These are phyloP conservation scores for Vigna trinervia DNA, from an alignment of 306 rosid species.

Conservation along the genomic window DNA sequence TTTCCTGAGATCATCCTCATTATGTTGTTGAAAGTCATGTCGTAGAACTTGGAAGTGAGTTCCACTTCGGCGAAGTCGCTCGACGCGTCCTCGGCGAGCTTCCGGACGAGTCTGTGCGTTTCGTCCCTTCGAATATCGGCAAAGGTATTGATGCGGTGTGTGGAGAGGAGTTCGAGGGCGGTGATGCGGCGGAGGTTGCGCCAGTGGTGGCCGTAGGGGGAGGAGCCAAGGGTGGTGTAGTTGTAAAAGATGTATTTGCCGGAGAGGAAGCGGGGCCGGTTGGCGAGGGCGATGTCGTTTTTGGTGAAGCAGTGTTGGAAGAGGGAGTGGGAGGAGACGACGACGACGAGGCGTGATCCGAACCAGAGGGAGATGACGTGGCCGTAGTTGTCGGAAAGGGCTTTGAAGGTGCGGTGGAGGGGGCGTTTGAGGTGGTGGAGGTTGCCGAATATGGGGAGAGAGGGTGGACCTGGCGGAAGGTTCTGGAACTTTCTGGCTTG, in stretches of 20 bases:
- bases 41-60: constrained; percentile 39
- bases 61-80: constrained; percentile 44
- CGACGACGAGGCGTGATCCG: constrained; percentile 46
- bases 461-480: constrained; percentile 62
- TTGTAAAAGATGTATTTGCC: constrained; percentile 63
- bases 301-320: constrained; percentile 65
- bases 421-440: constrained; percentile 61
- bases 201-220: constrained; percentile 69
- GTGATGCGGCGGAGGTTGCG: constrained; percentile 72
- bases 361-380: constrained; percentile 47
- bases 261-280: constrained; percentile 50
- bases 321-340: constrained; percentile 48
- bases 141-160: constrained; percentile 39
- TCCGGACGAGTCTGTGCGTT: too few relatives aligned
- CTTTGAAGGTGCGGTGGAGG: constrained; percentile 46
- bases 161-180: constrained; percentile 57
- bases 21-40: constrained; percentile 57
- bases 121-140: too few relatives aligned
- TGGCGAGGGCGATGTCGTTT: constrained; percentile 61
- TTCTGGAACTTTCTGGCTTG: constrained; percentile 32
- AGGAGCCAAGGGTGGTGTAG: constrained; percentile 45
- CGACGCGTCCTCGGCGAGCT: too few relatives aligned
- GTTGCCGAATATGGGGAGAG: constrained; percentile 65
- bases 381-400: constrained; percentile 52
- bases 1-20: constrained; percentile 46